Percentiles rank a stretch among this genome's conserved stretches.
Evolutionary conservation across 2,329 filamentous ascomycete genomes (phyloP).

Genomic region (Colletotrichum acutatum): DNA sequence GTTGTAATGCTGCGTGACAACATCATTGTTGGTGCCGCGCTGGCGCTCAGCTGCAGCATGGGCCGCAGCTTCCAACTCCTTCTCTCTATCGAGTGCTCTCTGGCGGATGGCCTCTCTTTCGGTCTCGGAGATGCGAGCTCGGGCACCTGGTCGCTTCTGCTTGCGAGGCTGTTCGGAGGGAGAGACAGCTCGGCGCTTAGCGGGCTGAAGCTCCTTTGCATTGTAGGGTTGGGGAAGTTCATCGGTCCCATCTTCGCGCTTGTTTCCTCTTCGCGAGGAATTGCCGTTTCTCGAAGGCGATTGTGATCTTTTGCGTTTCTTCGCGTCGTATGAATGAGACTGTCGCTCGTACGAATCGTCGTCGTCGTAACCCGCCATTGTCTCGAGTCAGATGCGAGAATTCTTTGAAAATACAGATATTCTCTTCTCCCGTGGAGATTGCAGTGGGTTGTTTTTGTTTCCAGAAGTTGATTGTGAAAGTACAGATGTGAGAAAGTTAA

Average conservation of each 20-base stretch:
- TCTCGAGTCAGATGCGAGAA: neutral
- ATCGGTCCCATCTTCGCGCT: constrained; percentile 48
- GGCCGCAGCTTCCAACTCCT: constrained; percentile 50
- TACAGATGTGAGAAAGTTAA: neutral
- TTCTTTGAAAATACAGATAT: neutral
- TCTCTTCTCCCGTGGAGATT: neutral
- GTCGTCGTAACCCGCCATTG: constrained; percentile 37
- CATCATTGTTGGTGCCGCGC: constrained; percentile 78
- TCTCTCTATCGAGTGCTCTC: constrained; percentile 68
- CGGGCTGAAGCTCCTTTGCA: constrained; percentile 66
- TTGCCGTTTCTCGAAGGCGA: constrained; percentile 43
- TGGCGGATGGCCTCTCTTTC: constrained; percentile 76
- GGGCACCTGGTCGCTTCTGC: constrained; percentile 74
- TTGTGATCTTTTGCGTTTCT: constrained; percentile 51
- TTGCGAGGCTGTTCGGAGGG: constrained; percentile 69
- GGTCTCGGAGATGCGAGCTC: constrained; percentile 73
- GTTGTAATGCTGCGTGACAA: constrained; percentile 96
- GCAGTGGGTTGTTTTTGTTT: neutral
- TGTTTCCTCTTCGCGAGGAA: constrained; percentile 33
- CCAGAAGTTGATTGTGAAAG: neutral
- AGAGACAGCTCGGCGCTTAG: constrained; percentile 68
- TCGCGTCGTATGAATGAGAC: constrained; percentile 50
- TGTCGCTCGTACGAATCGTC: constrained; percentile 17
- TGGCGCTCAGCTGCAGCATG: constrained; percentile 52
- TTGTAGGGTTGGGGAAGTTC: constrained; percentile 70